These are phyloP conservation scores for Penicillium bovifimosum DNA, from an alignment of 495 filamentous ascomycete genomes.

Conservation along the genomic window DNA sequence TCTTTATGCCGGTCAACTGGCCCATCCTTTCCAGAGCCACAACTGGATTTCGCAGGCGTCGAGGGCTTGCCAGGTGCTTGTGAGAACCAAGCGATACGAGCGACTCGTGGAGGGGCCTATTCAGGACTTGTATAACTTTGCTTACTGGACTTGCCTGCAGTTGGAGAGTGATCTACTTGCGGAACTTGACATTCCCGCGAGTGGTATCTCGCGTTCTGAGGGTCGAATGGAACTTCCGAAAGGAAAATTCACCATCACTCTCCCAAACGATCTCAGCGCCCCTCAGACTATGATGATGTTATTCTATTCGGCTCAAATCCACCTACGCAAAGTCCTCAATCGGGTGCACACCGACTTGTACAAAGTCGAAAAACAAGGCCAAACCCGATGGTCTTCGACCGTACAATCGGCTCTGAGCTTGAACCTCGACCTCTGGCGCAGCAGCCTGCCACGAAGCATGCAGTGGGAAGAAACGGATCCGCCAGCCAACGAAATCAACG, in stretches of 20 bases:
- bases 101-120: conserved; percentile 19
- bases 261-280: conserved; percentile 31
- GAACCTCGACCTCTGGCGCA: conserved; percentile 48
- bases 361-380: conserved; percentile 47
- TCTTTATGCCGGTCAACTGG: conserved; percentile 82
- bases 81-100: conserved; percentile 53
- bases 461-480: conserved; percentile 63
- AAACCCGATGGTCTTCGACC: conserved; percentile 27
- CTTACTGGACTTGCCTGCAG: conserved; percentile 92
- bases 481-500: conserved; percentile 70
- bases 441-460: conserved; percentile 41
- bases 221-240: conserved; percentile 60
- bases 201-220: conserved; percentile 68
- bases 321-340: conserved; percentile 80
- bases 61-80: conserved; percentile 66
- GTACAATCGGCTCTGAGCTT: conserved; percentile 37
- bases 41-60: conserved; percentile 79
- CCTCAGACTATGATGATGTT: conserved; percentile 53
- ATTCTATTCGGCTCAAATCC: conserved; percentile 81
- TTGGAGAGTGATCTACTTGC: conserved; percentile 94
- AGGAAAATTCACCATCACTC: conserved; percentile 29
- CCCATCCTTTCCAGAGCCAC: conserved; percentile 83
- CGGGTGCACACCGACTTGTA: conserved; percentile 76
- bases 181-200: conserved; percentile 78
- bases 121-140: conserved; percentile 60